Conservation (phyloP, 2,329 filamentous ascomycete genomes). For the Phialophora tarda region DNA sequence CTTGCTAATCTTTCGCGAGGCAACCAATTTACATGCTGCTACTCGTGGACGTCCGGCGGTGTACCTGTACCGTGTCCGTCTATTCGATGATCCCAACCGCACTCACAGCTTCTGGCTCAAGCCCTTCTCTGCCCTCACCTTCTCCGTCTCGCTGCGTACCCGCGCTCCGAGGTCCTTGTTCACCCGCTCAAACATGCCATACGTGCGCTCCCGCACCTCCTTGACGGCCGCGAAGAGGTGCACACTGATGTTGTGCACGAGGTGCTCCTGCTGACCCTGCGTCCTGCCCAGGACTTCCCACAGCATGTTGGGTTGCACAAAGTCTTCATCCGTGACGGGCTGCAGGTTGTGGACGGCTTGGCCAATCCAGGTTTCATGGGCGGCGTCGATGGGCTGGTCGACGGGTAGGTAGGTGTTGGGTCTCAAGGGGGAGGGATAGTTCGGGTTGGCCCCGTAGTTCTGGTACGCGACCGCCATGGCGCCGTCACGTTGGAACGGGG, state of each 20-base stretch:
- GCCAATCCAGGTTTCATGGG: slow-evolving; percentile 52
- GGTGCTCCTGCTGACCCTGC: slow-evolving; percentile 65
- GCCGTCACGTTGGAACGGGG: slow-evolving; percentile 59
- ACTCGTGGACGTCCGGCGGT: too few species aligned
- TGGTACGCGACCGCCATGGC: slow-evolving; percentile 45
- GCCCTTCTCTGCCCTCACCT: slow-evolving; percentile 17
- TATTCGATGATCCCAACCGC: not conserved
- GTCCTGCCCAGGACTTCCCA: slow-evolving; percentile 51
- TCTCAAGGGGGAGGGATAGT: slow-evolving; percentile 53
- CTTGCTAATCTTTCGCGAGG: too few species aligned
- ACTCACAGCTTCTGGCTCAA: slow-evolving; percentile 12
- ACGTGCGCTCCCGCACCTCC: slow-evolving; percentile 66
- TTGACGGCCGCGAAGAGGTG: slow-evolving; percentile 55
- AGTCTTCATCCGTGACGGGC: slow-evolving; percentile 53
- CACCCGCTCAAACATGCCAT: slow-evolving; percentile 45
- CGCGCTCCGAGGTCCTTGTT: slow-evolving; percentile 19
- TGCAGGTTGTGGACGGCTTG: slow-evolving; percentile 48
- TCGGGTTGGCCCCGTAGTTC: slow-evolving; percentile 65
- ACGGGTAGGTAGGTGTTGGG: slow-evolving; percentile 50
- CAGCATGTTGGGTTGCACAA: slow-evolving; percentile 50
- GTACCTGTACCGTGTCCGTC: too few species aligned
- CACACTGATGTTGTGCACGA: slow-evolving; percentile 64
- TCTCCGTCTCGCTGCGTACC: slow-evolving; percentile 27
- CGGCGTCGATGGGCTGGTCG: slow-evolving; percentile 42
- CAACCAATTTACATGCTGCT: too few species aligned